Conservation (phyloP, 306 rosid species). For the Vigna trinervia region DNA sequence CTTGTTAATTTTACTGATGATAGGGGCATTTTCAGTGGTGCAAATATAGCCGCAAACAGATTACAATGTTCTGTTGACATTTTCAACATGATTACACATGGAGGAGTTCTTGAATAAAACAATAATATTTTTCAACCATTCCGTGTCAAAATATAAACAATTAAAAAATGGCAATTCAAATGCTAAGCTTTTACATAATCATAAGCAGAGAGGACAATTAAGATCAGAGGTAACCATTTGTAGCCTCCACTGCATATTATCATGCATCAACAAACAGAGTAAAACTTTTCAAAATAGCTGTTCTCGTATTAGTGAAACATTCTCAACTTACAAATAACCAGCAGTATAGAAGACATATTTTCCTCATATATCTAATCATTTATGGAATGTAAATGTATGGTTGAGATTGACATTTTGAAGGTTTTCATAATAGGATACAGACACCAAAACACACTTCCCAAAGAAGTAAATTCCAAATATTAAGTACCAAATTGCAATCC, state of each 20-base stretch:
- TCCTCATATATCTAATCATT: slow-evolving; percentile 1
- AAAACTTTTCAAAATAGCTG: slow-evolving; percentile 7
- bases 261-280: not conserved
- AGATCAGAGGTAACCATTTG: slow-evolving; percentile 2
- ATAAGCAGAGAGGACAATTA: not conserved
- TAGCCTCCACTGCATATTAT: not conserved
- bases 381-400: not conserved
- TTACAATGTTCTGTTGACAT: not conserved
- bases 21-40: not conserved
- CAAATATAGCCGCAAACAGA: not conserved
- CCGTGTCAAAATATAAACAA: not conserved
- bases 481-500: not conserved
- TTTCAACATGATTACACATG: not conserved
- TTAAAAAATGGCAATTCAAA: not conserved
- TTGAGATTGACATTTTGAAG: not conserved
- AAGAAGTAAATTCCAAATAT: not conserved
- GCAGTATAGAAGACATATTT: not conserved
- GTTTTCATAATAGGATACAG: slow-evolving; percentile 2
- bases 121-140: not conserved
- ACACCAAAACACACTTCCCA: not conserved
- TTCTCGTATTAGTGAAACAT: not conserved
- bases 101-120: not conserved
- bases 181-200: not conserved
- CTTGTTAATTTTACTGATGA: not conserved
- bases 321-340: slow-evolving; percentile 13